Evolutionary conservation across 225 moss, liverwort and hornwort species (phyloP).

Genomic region (Pseudoscleropodium purum): DNA sequence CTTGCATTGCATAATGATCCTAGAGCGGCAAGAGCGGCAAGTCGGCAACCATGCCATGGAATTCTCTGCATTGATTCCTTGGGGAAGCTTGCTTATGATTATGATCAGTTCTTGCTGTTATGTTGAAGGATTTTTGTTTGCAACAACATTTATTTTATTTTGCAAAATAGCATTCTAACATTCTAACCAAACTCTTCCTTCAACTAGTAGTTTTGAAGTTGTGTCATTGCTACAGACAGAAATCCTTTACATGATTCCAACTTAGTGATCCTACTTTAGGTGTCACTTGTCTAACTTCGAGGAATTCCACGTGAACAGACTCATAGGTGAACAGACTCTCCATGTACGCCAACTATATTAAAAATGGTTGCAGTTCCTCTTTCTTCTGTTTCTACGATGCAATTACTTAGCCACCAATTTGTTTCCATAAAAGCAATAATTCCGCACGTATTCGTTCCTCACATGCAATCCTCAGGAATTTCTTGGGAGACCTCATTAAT

Average conservation of each 20-base stretch:
- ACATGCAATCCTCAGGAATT: not conserved
- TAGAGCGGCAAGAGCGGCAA: too few species aligned
- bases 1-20: too few species aligned
- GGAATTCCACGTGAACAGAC: not conserved
- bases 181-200: not conserved
- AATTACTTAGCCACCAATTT: not conserved
- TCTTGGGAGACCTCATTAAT: not conserved
- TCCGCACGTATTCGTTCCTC: not conserved
- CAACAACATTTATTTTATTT: not conserved
- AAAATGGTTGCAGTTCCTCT: not conserved
- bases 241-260: not conserved
- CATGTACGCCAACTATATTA: not conserved
- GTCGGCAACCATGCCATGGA: too few species aligned
- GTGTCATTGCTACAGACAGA: too few species aligned
- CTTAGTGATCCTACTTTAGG: not conserved
- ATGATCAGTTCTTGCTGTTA: too few species aligned
- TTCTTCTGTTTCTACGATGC: not conserved
- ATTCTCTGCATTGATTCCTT: too few species aligned
- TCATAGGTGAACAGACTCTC: not conserved
- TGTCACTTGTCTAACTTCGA: not conserved
- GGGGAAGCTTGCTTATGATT: too few species aligned
- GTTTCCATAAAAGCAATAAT: not conserved
- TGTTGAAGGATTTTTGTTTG: not conserved
- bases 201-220: not conserved
- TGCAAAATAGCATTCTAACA: not conserved